Evolutionary conservation across 140 eudicot genomes (phyloP).

Genomic region (Senecio squalidus): DNA sequence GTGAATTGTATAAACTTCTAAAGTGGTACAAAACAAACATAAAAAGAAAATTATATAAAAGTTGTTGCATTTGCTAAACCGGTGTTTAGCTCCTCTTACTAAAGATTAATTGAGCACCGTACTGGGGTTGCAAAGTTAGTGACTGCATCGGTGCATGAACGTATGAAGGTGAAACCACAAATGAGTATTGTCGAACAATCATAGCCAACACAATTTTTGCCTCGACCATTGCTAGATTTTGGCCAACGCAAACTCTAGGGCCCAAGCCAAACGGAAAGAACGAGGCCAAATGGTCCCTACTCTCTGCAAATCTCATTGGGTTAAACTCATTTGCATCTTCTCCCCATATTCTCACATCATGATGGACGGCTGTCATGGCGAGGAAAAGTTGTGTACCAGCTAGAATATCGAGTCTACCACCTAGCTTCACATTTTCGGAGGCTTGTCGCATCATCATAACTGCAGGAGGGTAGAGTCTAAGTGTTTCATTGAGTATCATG

Average conservation of each 20-base stretch:
- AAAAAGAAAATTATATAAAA: no score
- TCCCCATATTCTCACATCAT: slow-evolving; percentile 66
- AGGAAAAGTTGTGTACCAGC: slow-evolving; percentile 56
- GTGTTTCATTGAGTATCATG: slow-evolving; percentile 66
- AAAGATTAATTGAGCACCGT: slow-evolving; percentile 68
- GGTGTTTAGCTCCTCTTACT: slow-evolving; percentile 25
- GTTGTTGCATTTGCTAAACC: no score
- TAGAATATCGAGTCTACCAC: slow-evolving; percentile 43
- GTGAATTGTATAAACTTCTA: no score
- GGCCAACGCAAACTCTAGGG: slow-evolving; percentile 71
- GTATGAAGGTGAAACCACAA: slow-evolving; percentile 60
- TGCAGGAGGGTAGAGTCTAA: slow-evolving; percentile 75
- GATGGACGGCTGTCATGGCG: slow-evolving; percentile 70
- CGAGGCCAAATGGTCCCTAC: slow-evolving; percentile 65
- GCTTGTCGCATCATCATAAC: slow-evolving; percentile 53
- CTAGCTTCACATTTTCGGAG: slow-evolving; percentile 39
- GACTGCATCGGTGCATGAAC: slow-evolving; percentile 76
- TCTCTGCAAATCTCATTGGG: slow-evolving; percentile 51
- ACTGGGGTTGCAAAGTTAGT: slow-evolving; percentile 73
- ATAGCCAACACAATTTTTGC: slow-evolving; percentile 53
- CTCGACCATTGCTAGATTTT: slow-evolving; percentile 66
- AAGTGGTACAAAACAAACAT: no score
- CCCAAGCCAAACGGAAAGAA: slow-evolving; percentile 81
- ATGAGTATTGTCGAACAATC: slow-evolving; percentile 44
- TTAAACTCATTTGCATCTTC: slow-evolving; percentile 74